Conservation (phyloP, 768 basidiomycete species). For the Pholiota molesta region DNA sequence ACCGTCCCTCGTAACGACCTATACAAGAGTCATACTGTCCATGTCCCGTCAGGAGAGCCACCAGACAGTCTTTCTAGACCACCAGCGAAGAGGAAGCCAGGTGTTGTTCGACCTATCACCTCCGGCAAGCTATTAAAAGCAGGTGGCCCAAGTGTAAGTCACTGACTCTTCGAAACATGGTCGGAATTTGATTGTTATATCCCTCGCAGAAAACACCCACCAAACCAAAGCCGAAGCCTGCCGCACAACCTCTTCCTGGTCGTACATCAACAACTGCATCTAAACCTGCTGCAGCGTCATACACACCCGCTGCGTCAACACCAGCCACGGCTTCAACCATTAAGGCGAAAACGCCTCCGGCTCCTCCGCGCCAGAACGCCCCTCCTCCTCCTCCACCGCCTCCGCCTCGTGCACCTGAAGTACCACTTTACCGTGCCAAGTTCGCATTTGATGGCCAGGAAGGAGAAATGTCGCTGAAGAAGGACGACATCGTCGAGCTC, state of each 20-base stretch:
- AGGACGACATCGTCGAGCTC: constrained; percentile 92
- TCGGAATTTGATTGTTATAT: constrained; percentile 2
- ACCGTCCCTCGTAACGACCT: constrained; percentile 73
- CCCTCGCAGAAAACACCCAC: constrained; percentile 28
- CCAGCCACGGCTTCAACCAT: constrained; percentile 30
- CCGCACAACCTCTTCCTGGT: constrained; percentile 66
- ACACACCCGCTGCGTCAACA: constrained; percentile 27
- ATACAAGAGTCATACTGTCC: constrained; percentile 94
- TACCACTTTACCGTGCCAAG: constrained; percentile 82
- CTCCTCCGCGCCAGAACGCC: constrained; percentile 40
- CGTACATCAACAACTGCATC: constrained; percentile 46
- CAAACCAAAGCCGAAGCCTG: constrained; percentile 57
- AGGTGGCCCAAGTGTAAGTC: constrained; percentile 66
- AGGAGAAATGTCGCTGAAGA: constrained; percentile 87
- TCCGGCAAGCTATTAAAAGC: constrained; percentile 79
- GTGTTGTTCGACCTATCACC: constrained; percentile 83
- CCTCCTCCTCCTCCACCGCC: constrained; percentile 58
- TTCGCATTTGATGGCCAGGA: constrained; percentile 93
- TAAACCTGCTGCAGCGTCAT: constrained; percentile 28
- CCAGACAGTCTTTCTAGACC: constrained; percentile 81
- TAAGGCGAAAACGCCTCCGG: constrained; percentile 29
- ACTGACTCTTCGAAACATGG: background rate
- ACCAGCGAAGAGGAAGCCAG: constrained; percentile 84
- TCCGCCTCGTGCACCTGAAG: constrained; percentile 63
- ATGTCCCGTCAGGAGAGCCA: constrained; percentile 87